Base-by-base conservation (phyloP, 768 basidiomycete species). In the Lentinula sp. region DNA sequence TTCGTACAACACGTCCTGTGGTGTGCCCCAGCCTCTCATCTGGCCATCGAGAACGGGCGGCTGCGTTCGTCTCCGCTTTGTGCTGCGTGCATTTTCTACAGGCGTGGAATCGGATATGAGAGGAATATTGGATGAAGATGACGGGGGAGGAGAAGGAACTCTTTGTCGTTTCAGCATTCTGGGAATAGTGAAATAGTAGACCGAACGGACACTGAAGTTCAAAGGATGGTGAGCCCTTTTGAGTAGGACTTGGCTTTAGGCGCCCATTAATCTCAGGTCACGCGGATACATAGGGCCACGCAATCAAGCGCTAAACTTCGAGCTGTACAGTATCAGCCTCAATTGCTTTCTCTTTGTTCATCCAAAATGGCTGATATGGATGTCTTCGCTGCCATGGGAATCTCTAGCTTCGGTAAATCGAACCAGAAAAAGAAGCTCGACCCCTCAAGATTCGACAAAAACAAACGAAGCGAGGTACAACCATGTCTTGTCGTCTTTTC, bases 341-440 rank as follows among this genome's bases (percentile, higher is more conserved):
- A 28, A 20, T 13, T 32, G 16, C 42, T 48, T 20, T 23, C 15
- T 3, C 37, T 18, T 20, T 33, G n/a, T 32, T 39, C 16, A 5
- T 45, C 48, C 66, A 60, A 48, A n/a, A 83, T 84, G 83, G 72
- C 72, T 28, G 83, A 86, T 72, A 79, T 80, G 75, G 90, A 92
- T 63, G 74, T 93, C 18, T 81, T 93, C 67, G 85, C 88, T 2
- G 84, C 87, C 10, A 93, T 95, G 88, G 92, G 92, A 6, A 90
- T 94, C 60, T 67, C 84, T 67, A 89, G 89, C 23, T 95, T 95
- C 69, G 93, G 93, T 28, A 94, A 93, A 74, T 73, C 85, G 48
- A 68, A 75, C 28, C 81, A 85, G 71, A 86, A 85, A 74, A 85
- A 79, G 63, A 74, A 82, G 69, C 79, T 92, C 20, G 88, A 91